These are phyloP conservation scores for Scleroderma bovista DNA, from an alignment of 768 basidiomycete species.

Conservation along the genomic window DNA sequence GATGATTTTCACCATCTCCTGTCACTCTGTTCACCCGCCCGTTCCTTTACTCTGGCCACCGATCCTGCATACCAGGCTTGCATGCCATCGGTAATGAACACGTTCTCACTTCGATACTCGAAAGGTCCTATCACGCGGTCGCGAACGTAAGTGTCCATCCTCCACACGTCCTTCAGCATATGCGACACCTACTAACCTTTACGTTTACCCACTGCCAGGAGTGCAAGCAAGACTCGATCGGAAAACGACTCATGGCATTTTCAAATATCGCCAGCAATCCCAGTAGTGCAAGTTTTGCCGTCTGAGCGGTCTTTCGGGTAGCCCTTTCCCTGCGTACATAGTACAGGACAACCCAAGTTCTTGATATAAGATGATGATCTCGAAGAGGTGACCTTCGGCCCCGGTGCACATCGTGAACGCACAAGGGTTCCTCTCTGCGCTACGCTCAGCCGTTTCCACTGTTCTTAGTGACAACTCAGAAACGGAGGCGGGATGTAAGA, in stretches of 20 bases:
- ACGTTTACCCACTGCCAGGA: slow-evolving; percentile 21
- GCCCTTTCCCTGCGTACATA: slow-evolving; percentile 2
- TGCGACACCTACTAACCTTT: slow-evolving; percentile 21
- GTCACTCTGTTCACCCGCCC: slow-evolving; percentile 18
- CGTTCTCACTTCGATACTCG: slow-evolving; percentile 20
- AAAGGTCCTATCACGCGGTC: slow-evolving; percentile 9
- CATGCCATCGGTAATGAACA: slow-evolving; percentile 18
- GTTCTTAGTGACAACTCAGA: too few species aligned
- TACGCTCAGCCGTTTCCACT: too few species aligned
- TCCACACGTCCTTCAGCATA: slow-evolving; percentile 6
- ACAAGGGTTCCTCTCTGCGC: too few species aligned
- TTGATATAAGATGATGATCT: too few species aligned
- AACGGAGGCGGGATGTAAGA: too few species aligned
- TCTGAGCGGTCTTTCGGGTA: slow-evolving; percentile 3
- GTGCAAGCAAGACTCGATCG: slow-evolving; percentile 22
- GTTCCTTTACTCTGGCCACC: slow-evolving; percentile 8
- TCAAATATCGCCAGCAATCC: slow-evolving; percentile 10
- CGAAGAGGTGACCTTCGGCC: too few species aligned
- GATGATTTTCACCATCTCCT: slow-evolving; percentile 22
- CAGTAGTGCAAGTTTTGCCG: slow-evolving; percentile 2
- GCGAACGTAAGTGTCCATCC: slow-evolving; percentile 21
- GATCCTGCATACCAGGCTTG: slow-evolving; percentile 14
- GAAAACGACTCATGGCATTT: slow-evolving; percentile 20
- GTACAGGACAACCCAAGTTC: too few species aligned
- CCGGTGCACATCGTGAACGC: too few species aligned